Evolutionary conservation across 78 protist genomes (phyloP).

Genomic region (Dictyostelium capitatum): DNA sequence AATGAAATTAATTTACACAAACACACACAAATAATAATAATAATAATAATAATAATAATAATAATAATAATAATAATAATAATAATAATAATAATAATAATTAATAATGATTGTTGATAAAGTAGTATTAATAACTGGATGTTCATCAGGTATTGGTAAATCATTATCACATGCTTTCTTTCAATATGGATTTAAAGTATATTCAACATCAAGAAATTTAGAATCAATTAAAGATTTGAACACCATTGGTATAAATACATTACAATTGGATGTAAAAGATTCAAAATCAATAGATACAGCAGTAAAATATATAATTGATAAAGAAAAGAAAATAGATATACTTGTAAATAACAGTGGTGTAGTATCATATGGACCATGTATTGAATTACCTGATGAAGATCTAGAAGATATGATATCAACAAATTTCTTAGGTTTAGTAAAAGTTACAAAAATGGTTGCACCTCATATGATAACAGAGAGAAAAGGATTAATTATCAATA

Average conservation of each 20-base stretch:
- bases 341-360: constrained; percentile 62
- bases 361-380: not conserved
- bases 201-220: constrained; percentile 52
- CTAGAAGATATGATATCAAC: constrained; percentile 6
- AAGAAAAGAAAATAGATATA: constrained; percentile 57
- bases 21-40: too few relatives aligned
- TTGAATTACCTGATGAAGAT: constrained; percentile 42
- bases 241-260: not conserved
- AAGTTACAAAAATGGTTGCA: constrained; percentile 18
- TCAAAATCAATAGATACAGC: constrained; percentile 29
- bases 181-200: not conserved
- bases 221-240: constrained; percentile 11
- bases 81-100: too few relatives aligned
- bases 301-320: not conserved
- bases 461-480: constrained; percentile 12
- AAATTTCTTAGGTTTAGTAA: constrained; percentile 21
- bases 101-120: constrained; percentile 7
- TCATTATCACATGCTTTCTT: not conserved
- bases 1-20: too few relatives aligned
- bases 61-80: too few relatives aligned
- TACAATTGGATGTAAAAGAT: constrained; percentile 51
- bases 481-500: constrained; percentile 32
- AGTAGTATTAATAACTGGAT: constrained; percentile 52
- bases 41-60: too few relatives aligned
- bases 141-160: constrained; percentile 40